Percentiles rank a stretch among this genome's conserved stretches.
phyloP scores from a whole-genome alignment of 805 yeast genomes.

The Candida chauliodis region DNA sequence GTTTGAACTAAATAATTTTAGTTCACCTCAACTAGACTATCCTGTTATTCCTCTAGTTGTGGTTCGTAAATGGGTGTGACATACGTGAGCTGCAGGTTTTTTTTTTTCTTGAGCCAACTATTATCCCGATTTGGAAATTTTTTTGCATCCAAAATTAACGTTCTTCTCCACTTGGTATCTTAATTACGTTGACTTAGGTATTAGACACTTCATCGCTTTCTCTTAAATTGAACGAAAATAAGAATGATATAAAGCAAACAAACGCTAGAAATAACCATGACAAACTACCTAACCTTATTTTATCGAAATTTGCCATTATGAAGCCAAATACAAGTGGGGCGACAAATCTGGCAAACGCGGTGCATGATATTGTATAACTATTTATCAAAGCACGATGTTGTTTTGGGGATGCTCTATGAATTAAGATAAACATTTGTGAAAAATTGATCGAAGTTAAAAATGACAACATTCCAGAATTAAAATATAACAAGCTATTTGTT shows the following conservation, averaged over 20 bases:
- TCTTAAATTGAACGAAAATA: background rate
- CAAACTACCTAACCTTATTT: slow-evolving; percentile 19
- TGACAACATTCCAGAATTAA: slow-evolving; percentile 22
- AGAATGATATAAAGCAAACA: slow-evolving; percentile 3
- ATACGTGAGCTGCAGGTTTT: background rate
- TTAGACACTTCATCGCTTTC: slow-evolving; percentile 1
- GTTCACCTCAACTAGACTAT: too few species aligned
- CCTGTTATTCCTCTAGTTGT: background rate
- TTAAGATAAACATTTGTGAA: slow-evolving; percentile 51
- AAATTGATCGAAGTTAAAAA: slow-evolving; percentile 44
- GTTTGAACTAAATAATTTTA: too few species aligned
- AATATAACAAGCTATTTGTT: slow-evolving; percentile 23
- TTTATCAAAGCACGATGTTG: slow-evolving; percentile 57
- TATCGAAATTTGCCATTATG: slow-evolving; percentile 29
- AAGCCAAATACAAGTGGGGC: slow-evolving; percentile 60
- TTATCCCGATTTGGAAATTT: slow-evolving; percentile 1
- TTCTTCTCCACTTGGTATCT: slow-evolving; percentile 2
- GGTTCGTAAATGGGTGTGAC: slow-evolving; percentile 4
- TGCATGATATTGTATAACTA: slow-evolving; percentile 52
- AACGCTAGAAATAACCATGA: slow-evolving; percentile 31
- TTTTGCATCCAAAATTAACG: slow-evolving; percentile 4
- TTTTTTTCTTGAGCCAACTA: slow-evolving; percentile 1
- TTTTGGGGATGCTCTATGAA: slow-evolving; percentile 53
- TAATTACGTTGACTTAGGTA: background rate
- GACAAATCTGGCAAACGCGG: slow-evolving; percentile 53